Conservation (phyloP, 106 monocot species). For the Apostasia shenzhenica region DNA sequence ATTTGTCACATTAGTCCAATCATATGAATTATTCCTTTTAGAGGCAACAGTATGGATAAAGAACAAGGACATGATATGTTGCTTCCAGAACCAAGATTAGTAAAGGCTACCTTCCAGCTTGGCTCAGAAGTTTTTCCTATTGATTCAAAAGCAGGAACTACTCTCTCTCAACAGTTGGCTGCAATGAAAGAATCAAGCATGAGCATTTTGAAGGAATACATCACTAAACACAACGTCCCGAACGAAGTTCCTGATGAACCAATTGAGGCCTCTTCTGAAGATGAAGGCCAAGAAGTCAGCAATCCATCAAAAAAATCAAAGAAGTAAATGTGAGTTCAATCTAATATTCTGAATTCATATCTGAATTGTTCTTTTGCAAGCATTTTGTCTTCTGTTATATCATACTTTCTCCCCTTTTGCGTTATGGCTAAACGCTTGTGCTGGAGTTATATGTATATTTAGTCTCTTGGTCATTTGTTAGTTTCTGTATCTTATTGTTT, state of each 20-base stretch:
- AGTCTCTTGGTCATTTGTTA: no score
- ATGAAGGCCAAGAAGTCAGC: conserved; percentile 21
- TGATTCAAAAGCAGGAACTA: conserved; percentile 23
- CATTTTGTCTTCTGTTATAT: no score
- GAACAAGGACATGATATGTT: not conserved
- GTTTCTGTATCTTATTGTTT: no score
- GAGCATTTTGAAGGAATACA: conserved; percentile 61
- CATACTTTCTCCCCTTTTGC: no score
- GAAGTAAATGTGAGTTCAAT: conserved; percentile 23
- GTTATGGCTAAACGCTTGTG: no score
- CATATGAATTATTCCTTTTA: no score
- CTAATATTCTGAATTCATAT: no score
- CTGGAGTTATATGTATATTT: no score
- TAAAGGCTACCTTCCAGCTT: conserved; percentile 40
- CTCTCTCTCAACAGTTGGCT: conserved; percentile 45
- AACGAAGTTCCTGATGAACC: conserved; percentile 74
- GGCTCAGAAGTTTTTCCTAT: conserved; percentile 40
- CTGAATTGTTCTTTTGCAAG: no score
- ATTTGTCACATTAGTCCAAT: no score
- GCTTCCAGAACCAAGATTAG: conserved; percentile 10
- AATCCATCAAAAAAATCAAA: conserved; percentile 74
- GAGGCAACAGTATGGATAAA: not conserved
- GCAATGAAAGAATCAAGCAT: conserved; percentile 65
- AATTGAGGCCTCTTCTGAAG: conserved; percentile 30
- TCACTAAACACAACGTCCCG: conserved; percentile 57